phyloP scores from a whole-genome alignment of 257 asterid species.

The Sherardia arvensis region DNA sequence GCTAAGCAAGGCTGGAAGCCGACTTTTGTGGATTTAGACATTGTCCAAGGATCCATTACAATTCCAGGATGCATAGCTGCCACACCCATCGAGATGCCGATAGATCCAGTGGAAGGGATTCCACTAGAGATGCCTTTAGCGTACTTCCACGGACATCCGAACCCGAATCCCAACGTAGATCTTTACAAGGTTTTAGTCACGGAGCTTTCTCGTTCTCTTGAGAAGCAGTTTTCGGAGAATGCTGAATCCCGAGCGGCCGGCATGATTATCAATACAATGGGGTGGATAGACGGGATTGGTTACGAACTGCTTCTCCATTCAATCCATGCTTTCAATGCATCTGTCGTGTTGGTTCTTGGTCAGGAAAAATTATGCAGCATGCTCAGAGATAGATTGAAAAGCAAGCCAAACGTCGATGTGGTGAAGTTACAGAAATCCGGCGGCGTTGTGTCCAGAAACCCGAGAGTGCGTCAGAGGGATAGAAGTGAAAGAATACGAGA shows the following conservation, averaged over 20 bases:
- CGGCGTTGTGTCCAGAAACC: conserved; percentile 90
- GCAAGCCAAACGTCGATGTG: conserved; percentile 72
- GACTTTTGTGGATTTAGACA: conserved; percentile 92
- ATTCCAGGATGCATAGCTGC: conserved; percentile 96
- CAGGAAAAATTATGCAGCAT: conserved; percentile 99
- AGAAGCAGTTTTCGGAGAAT: conserved; percentile 73
- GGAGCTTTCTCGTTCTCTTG: conserved; percentile 84
- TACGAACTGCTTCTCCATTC: conserved; percentile 97
- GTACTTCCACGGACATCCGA: conserved; percentile 80
- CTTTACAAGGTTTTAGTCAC: conserved; percentile 80
- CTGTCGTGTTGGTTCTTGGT: conserved; percentile 88
- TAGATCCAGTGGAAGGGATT: conserved; percentile 95
- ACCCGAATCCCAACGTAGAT: conserved; percentile 89
- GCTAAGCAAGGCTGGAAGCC: conserved; percentile 99
- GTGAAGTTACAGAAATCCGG: conserved; percentile 99
- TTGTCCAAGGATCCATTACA: conserved; percentile 95
- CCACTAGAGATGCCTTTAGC: conserved; percentile 98
- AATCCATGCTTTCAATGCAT: conserved; percentile 67
- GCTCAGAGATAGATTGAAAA: conserved; percentile 81
- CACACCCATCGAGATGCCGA: conserved; percentile 85
- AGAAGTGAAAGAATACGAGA: conserved; percentile 80
- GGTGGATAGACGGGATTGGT: conserved; percentile 94
- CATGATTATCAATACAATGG: conserved; percentile 96
- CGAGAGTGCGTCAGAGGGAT: conserved; percentile 85
- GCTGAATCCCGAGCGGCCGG: conserved; percentile 96